These are phyloP conservation scores for Discostella pseudostelligera DNA, from an alignment of 108 stramenopile species.

Conservation along the genomic window DNA sequence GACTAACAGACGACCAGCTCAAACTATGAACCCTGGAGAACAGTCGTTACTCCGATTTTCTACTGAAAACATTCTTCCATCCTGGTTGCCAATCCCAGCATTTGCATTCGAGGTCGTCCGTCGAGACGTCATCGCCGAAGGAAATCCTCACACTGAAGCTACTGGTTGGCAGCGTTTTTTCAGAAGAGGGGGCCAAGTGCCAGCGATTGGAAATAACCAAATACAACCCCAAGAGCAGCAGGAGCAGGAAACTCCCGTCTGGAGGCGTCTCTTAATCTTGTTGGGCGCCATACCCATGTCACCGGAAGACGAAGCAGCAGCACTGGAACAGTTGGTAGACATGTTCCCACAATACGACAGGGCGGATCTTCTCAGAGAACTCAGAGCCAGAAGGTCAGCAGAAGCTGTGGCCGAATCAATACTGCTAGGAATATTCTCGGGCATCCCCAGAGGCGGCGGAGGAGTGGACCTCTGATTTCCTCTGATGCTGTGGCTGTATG, in stretches of 20 bases:
- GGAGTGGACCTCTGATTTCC: neutral
- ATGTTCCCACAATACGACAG: conserved; percentile 79
- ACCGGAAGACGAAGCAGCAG: conserved; percentile 71
- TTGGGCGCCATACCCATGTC: conserved; percentile 71
- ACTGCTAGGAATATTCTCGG: conserved; percentile 59
- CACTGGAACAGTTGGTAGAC: conserved; percentile 67
- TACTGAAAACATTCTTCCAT: conserved; percentile 72
- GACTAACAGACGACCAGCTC: neutral
- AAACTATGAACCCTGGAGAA: conserved; percentile 37
- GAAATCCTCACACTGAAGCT: conserved; percentile 14
- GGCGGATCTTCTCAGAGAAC: conserved; percentile 62
- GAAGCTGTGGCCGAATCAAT: conserved; percentile 77
- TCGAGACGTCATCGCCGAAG: conserved; percentile 43
- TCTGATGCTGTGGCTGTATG: neutral
- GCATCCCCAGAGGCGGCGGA: conserved; percentile 40
- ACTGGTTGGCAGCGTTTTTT: conserved; percentile 37
- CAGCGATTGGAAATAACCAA: conserved; percentile 11
- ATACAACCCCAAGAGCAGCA: conserved; percentile 18
- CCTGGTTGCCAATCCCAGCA: conserved; percentile 75
- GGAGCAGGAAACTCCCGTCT: conserved; percentile 49
- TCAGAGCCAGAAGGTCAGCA: conserved; percentile 63
- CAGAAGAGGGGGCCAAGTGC: conserved; percentile 36
- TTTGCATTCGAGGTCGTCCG: conserved; percentile 83
- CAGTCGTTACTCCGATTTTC: conserved; percentile 75
- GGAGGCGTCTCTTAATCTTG: conserved; percentile 58